Conservation (phyloP, 495 filamentous ascomycete species). For the Penicillium chermesinum region DNA sequence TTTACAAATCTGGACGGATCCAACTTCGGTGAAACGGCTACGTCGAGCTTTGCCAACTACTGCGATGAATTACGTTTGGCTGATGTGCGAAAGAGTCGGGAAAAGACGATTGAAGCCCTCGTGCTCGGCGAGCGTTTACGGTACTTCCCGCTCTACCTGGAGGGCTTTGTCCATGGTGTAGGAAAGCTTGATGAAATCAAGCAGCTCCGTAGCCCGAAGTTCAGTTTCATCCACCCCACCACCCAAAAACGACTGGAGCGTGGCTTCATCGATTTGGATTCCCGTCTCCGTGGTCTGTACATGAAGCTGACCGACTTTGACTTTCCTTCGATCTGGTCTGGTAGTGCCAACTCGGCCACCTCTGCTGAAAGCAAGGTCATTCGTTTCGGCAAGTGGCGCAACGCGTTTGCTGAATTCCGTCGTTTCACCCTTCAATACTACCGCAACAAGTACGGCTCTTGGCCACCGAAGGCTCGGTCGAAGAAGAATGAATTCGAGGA, state of each 20-base stretch:
- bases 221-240: conserved; percentile 57
- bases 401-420: conserved; percentile 65
- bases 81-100: conserved; percentile 76
- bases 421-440: conserved; percentile 73
- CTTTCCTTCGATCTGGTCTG: conserved; percentile 87
- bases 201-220: conserved; percentile 62
- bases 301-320: conserved; percentile 74
- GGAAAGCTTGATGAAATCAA: conserved; percentile 78
- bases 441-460: conserved; percentile 78
- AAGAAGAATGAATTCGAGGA: conserved; percentile 92
- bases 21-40: conserved; percentile 75
- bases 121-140: conserved; percentile 82
- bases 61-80: conserved; percentile 69
- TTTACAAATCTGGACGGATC: conserved; percentile 79
- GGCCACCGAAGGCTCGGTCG: conserved; percentile 85
- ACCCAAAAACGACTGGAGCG: conserved; percentile 78
- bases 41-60: conserved; percentile 68
- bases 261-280: conserved; percentile 70
- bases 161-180: conserved; percentile 88
- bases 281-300: conserved; percentile 60
- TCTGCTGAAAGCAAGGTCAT: conserved; percentile 66
- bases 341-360: conserved; percentile 73
- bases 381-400: conserved; percentile 79
- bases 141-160: conserved; percentile 75
- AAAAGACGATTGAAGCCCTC: conserved; percentile 87